A percentile compares a stretch with the other conserved stretches of the same genome.
Evolutionary conservation across 805 yeast genomes (phyloP).

Genomic region (Ogataea salicorniae): DNA sequence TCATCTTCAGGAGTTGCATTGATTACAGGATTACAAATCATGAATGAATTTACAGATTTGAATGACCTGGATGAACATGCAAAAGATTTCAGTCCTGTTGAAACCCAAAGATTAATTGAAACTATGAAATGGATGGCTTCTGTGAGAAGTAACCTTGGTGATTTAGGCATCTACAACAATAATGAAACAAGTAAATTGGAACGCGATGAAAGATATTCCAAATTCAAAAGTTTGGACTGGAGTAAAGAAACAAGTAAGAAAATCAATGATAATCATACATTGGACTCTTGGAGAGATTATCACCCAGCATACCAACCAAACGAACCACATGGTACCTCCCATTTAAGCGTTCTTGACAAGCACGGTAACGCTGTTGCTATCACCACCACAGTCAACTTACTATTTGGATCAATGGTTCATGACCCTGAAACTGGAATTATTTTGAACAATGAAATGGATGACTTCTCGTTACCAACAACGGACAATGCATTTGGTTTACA

Average conservation of each 20-base stretch:
- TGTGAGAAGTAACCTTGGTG: conserved; percentile 83
- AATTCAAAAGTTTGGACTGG: conserved; percentile 54
- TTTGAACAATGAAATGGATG: conserved; percentile 91
- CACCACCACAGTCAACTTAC: conserved; percentile 83
- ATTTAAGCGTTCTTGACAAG: conserved; percentile 72
- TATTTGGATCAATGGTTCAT: conserved; percentile 78
- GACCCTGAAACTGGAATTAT: conserved; percentile 80
- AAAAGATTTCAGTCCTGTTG: conserved; percentile 40
- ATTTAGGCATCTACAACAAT: conserved; percentile 32
- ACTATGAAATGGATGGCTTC: conserved; percentile 93
- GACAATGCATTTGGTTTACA: conserved; percentile 74
- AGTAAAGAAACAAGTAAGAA: conserved; percentile 41
- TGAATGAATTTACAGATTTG: conserved; percentile 38
- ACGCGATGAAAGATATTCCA: conserved; percentile 35
- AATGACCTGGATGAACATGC: conserved; percentile 23
- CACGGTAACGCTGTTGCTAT: conserved; percentile 74
- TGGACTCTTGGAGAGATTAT: conserved; percentile 63
- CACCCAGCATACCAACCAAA: conserved; percentile 71
- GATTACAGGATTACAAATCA: conserved; percentile 64
- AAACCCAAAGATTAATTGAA: conserved; percentile 69
- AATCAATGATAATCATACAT: conserved; percentile 54
- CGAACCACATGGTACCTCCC: conserved; percentile 90
- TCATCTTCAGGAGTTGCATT: conserved; percentile 83
- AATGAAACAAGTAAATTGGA: conserved; percentile 21
- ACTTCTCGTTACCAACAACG: conserved; percentile 68